A percentile compares a stretch with the other conserved stretches of the same genome.
These are phyloP conservation scores for Nematocida ironsii DNA, from an alignment of 371 early-diverging fungal genomes.

Conservation along the genomic window DNA sequence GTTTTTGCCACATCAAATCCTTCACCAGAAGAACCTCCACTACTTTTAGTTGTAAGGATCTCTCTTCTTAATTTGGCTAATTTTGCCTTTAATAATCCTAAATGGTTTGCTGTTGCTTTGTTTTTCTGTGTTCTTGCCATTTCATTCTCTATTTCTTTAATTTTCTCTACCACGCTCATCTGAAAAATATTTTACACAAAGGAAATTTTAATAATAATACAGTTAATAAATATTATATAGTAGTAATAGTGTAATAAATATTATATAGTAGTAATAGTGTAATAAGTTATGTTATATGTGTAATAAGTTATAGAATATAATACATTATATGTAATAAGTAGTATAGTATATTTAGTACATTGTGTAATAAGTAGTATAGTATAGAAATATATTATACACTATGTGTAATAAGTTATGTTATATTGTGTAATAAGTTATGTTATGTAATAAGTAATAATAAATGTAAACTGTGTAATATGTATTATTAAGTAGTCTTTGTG, in stretches of 20 bases:
- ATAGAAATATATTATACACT: no score
- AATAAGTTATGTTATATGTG: no score
- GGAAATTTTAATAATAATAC: not conserved
- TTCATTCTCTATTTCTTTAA: conserved; percentile 72
- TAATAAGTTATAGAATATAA: not conserved
- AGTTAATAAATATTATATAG: no score
- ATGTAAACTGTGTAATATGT: no score
- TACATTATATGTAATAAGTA: not conserved
- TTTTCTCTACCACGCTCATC: conserved; percentile 71
- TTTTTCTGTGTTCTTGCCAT: conserved; percentile 88
- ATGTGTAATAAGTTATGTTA: no score
- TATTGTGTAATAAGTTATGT: no score
- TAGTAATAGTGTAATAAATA: no score
- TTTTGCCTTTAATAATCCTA: conserved; percentile 88
- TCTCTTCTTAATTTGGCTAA: conserved; percentile 89
- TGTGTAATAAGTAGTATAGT: no score
- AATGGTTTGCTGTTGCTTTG: conserved; percentile 90
- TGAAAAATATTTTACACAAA: conserved; percentile 27
- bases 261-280: no score
- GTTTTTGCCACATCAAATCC: conserved; percentile 92
- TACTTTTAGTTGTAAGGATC: conserved; percentile 74
- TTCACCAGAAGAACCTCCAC: conserved; percentile 69
- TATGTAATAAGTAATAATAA: no score
- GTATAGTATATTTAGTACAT: no score
- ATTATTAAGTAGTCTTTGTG: no score